A percentile compares a stretch with the other conserved stretches of the same genome.
phyloP scores from a whole-genome alignment of 805 yeast genomes.

The Teunomyces funiuensis region DNA sequence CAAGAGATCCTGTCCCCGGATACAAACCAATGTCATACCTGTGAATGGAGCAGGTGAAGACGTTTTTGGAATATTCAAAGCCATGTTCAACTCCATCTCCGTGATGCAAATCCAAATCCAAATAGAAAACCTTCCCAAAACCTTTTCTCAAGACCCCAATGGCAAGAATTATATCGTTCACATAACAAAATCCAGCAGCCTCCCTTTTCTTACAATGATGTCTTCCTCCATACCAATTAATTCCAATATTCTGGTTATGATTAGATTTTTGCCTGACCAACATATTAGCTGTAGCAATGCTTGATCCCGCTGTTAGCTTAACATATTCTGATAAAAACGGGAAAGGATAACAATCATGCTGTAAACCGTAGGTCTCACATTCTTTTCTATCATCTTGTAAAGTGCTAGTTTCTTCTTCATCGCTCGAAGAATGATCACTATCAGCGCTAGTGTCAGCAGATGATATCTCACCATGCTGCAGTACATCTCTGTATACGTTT shows the following conservation, averaged over 20 bases:
- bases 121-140: conserved; percentile 51
- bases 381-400: conserved; percentile 11
- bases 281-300: conserved; percentile 46
- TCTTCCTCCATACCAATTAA: conserved; percentile 81
- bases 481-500: background rate
- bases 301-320: conserved; percentile 53
- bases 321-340: conserved; percentile 53
- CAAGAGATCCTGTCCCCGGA: conserved; percentile 64
- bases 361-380: conserved; percentile 44
- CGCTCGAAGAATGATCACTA: conserved; percentile 7
- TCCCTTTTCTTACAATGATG: conserved; percentile 59
- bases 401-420: conserved; percentile 13
- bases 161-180: conserved; percentile 65
- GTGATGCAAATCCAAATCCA: conserved; percentile 76
- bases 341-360: conserved; percentile 65
- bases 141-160: conserved; percentile 50
- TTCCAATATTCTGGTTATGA: conserved; percentile 37
- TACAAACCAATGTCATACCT: conserved; percentile 65
- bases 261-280: conserved; percentile 21
- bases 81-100: conserved; percentile 80
- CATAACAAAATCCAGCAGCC: conserved; percentile 73
- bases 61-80: conserved; percentile 53
- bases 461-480: background rate
- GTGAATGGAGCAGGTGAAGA: conserved; percentile 64
- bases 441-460: conserved; percentile 1